Evolutionary conservation across 306 rosid genomes (phyloP), one percentile per base, ranked within the genome.

Genomic region (Comarum palustre): DNA sequence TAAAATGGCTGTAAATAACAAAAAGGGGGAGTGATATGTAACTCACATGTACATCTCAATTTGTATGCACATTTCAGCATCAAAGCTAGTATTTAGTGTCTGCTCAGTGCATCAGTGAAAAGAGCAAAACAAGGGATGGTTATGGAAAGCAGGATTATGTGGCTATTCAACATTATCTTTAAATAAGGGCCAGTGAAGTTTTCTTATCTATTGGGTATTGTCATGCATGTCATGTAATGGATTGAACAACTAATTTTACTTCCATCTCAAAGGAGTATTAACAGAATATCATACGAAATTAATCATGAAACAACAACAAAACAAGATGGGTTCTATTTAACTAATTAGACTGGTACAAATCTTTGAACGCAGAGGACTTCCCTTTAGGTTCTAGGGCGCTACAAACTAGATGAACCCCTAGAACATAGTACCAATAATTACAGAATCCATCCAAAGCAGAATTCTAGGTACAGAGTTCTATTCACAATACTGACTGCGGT

Each of bases 361-460:
- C 52, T 46, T 46, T 50, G n/a, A 50, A 51, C 8, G 20, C 58
- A 51, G 58, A 51, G 58, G 58, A 51, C 57, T 51, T n/a, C 57
- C 57, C 24, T 51, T 51, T 51, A 51, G 12, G 8, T 51, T 51
- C 57, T n/a, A 51, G 22, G 22, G 58, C n/a, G 58, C 58, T 51
- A 8, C 43, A 39, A 39, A 39, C 43, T 8, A 51, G 1, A 50
- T 8, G 58, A 20, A 4, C 13, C 27, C 8, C 22, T 22, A 55
- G 1, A 55, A n/a, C 4, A 54, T 7, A 8, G 6, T 7, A 22
- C 60, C 15, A n/a, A 20, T 9, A 55, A 55, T 3, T 22, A 9
- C 10, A 24, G 29, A 20, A 55, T 20, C 31, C 32, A 55, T 55
- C 31, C 31, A 55, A 22, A 55, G 16, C 29, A 22, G 11, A 29